Conservation (phyloP, 768 basidiomycete species). For the Hygrocybe coccinea region DNA sequence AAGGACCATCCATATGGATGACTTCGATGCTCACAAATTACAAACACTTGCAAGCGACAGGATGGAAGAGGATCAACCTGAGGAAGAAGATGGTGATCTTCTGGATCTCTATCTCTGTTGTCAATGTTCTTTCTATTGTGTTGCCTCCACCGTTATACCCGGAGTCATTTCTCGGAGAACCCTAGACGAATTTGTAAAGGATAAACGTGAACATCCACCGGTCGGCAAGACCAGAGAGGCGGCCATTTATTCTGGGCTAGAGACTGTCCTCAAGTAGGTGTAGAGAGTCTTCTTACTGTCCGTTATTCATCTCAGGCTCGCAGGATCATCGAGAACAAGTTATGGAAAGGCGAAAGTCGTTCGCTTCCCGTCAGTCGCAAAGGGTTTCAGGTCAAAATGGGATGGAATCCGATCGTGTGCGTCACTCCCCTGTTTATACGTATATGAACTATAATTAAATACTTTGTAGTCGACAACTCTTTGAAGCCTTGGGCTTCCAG, state of each 20-base stretch:
- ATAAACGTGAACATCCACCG: constrained; percentile 56
- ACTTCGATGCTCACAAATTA: constrained; percentile 43
- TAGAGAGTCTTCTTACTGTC: constrained; percentile 4
- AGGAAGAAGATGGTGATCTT: constrained; percentile 48
- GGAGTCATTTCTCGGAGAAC: constrained; percentile 63
- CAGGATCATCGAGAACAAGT: constrained; percentile 65
- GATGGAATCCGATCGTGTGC: constrained; percentile 60
- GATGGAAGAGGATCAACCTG: constrained; percentile 27
- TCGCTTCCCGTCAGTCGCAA: constrained; percentile 48
- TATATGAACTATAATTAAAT: background rate
- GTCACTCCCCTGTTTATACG: constrained; percentile 22
- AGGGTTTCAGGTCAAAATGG: constrained; percentile 59
- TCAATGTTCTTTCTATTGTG: constrained; percentile 72
- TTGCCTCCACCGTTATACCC: constrained; percentile 65
- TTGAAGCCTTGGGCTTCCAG: constrained; percentile 38
- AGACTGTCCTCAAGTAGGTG: constrained; percentile 63
- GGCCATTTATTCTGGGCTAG: constrained; percentile 52
- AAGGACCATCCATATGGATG: constrained; percentile 32
- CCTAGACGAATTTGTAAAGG: constrained; percentile 58
- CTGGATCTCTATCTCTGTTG: constrained; percentile 82
- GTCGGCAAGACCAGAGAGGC: constrained; percentile 51
- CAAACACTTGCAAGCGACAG: constrained; percentile 31
- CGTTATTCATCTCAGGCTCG: background rate
- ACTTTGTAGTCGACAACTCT: constrained; percentile 3
- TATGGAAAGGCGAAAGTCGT: constrained; percentile 68